phyloP scores from a whole-genome alignment of 2,329 filamentous ascomycete species.

The Cordyceps militaris region DNA sequence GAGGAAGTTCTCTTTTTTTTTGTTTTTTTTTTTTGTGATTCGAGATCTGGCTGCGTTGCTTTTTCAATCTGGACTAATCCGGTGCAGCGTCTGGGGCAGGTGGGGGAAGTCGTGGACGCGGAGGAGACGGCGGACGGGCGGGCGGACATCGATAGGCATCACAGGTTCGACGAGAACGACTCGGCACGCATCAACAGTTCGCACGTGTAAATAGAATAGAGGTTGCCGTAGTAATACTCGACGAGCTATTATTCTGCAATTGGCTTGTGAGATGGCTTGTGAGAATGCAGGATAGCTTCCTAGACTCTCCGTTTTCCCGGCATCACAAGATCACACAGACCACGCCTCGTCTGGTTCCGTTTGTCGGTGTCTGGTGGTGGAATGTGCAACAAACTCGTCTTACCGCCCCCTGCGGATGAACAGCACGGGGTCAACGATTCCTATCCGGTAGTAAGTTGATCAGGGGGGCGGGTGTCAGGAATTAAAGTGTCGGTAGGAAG shows the following conservation, averaged over 20 bases:
- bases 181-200: not conserved
- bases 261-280: not conserved
- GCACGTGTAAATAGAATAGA: not conserved
- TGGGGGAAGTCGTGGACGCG: not conserved
- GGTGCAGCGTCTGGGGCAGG: not conserved
- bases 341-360: not conserved
- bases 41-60: not conserved
- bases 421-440: not conserved
- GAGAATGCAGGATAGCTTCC: not conserved
- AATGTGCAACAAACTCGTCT: not conserved
- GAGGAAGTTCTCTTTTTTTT: not conserved
- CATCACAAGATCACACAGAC: slow-evolving; percentile 5
- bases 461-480: not conserved
- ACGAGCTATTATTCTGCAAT: not conserved
- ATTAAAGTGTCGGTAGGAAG: not conserved
- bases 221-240: not conserved
- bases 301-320: slow-evolving; percentile 4
- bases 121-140: not conserved
- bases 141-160: not conserved
- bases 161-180: not conserved
- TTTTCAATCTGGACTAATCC: not conserved
- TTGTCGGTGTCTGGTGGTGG: not conserved
- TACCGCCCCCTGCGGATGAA: not conserved
- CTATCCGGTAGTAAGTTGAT: not conserved
- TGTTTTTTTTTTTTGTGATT: not conserved